phyloP scores from a whole-genome alignment of 352 stramenopile species.

The Thalassiosira delicatula region DNA sequence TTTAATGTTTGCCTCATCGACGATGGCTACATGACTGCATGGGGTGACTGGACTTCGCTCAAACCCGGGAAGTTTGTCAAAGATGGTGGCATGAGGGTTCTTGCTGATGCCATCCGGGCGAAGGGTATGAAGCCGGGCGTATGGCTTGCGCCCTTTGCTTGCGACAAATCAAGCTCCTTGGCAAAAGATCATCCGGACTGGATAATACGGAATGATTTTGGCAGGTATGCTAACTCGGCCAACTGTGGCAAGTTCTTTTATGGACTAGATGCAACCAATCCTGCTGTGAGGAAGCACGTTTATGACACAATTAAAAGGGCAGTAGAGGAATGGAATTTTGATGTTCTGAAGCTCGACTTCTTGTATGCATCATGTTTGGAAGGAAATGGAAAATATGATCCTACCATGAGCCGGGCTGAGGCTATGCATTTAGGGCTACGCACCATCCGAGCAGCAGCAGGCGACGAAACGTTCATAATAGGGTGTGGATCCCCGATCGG shows the following conservation, averaged over 20 bases:
- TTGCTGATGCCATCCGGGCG: slow-evolving; percentile 74
- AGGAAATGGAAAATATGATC: slow-evolving; percentile 84
- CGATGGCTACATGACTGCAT: slow-evolving; percentile 87
- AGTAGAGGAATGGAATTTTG: slow-evolving; percentile 83
- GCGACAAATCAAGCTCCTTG: slow-evolving; percentile 83
- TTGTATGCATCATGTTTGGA: slow-evolving; percentile 85
- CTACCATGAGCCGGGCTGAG: slow-evolving; percentile 82
- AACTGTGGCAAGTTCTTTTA: slow-evolving; percentile 89
- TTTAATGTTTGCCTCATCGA: slow-evolving; percentile 86
- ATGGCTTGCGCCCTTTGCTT: slow-evolving; percentile 85
- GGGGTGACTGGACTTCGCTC: slow-evolving; percentile 85
- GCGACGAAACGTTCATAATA: slow-evolving; percentile 83
- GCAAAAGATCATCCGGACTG: slow-evolving; percentile 84
- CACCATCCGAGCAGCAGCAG: slow-evolving; percentile 81
- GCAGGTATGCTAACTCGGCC: slow-evolving; percentile 79
- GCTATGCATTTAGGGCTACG: slow-evolving; percentile 83
- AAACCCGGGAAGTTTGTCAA: slow-evolving; percentile 81
- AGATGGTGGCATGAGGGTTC: slow-evolving; percentile 70
- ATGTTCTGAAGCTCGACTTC: slow-evolving; percentile 87
- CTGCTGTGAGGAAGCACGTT: slow-evolving; percentile 80
- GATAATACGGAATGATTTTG: slow-evolving; percentile 84
- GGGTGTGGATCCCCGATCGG: slow-evolving; percentile 85
- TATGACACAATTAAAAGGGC: slow-evolving; percentile 76
- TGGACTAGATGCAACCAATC: slow-evolving; percentile 85
- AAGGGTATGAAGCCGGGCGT: slow-evolving; percentile 83